Base-by-base conservation (phyloP, 441 rosid species). In the Euphorbia schlechtendalii region DNA sequence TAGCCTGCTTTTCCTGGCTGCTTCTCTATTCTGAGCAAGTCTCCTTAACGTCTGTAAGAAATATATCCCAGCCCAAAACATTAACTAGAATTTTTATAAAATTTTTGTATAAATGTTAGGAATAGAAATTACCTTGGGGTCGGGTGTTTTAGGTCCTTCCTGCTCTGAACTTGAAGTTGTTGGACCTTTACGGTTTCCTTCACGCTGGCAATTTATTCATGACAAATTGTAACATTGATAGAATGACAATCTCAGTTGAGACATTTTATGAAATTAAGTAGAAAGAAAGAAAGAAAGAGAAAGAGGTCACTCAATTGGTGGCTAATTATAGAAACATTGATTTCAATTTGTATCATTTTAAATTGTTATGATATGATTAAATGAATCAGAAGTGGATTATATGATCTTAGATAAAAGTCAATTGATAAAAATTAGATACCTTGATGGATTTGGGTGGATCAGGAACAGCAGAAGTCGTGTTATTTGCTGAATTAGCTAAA, bases 21-120 rank as follows among this genome's bases (percentile, higher is more conserved):
- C 99, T 74, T 94, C 99, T 79, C 99, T 83, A 87, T 94, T 94
- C 80, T 94, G 99, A 80, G 99, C 99, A 41, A 94, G 92, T 78
- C 99, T 89, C 76, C 99, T 91, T 74, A 91, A 58, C 63, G 90
- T 91, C 99, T 94, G 66, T 71, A 61, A 3, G 46, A 14, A 60
- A 56, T 30, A 52, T 24, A 48, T 64, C 21, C 57, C 24, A 25
- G 14, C 17, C 56, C 48, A 15, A 65, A 67, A 38, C 5, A 8
- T 34, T 69, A 62, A 48, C 56, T 32, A 68, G 5, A 3, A 8
- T 22, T 8, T 11, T 38, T 11, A 5, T 11, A 24, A 15, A n/a
- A 8, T 38, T 20, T 32, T 32, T 32, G 30, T 14, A 20, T 0
- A 32, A 27, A 21, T 13, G 20, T 0, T 27, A 17, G 40, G 55